phyloP scores from a whole-genome alignment of 2,329 filamentous ascomycete genomes.

The Arthrobotrys pseudoclavata region DNA sequence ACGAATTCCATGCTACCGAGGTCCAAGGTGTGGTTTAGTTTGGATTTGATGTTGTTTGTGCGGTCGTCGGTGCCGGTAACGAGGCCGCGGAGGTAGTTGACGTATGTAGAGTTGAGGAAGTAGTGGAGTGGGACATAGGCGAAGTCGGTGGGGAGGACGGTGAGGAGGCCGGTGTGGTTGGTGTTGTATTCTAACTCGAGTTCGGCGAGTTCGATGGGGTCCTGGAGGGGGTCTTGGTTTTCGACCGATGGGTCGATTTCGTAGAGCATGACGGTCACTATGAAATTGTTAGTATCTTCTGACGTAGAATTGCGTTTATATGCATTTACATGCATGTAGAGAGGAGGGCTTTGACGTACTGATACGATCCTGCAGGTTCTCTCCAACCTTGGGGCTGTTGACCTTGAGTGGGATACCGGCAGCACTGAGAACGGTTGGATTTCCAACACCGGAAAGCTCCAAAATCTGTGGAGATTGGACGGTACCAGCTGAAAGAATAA shows the following conservation, averaged over 20 bases:
- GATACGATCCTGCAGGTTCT: constrained; percentile 69
- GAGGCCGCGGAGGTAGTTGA: constrained; percentile 6
- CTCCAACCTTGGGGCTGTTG: constrained; percentile 68
- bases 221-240: constrained; percentile 67
- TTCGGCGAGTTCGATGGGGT: constrained; percentile 62
- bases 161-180: constrained; percentile 67
- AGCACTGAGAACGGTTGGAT: constrained; percentile 66
- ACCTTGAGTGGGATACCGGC: constrained; percentile 68
- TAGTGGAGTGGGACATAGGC: constrained; percentile 67
- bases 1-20: constrained; percentile 70
- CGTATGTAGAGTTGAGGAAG: constrained; percentile 6
- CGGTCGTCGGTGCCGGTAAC: constrained; percentile 55
- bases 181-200: constrained; percentile 64
- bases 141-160: constrained; percentile 67
- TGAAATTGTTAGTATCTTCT: constrained; percentile 32
- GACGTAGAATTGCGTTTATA: too few species aligned
- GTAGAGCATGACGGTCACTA: constrained; percentile 68
- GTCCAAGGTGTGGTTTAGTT: constrained; percentile 64
- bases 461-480: constrained; percentile 73
- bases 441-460: constrained; percentile 75
- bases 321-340: not conserved
- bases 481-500: constrained; percentile 74
- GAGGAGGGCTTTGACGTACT: constrained; percentile 64
- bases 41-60: constrained; percentile 61
- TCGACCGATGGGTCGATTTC: constrained; percentile 68